These are phyloP conservation scores for Eimeria praecox DNA, from an alignment of 169 alveolate species.

Conservation along the genomic window DNA sequence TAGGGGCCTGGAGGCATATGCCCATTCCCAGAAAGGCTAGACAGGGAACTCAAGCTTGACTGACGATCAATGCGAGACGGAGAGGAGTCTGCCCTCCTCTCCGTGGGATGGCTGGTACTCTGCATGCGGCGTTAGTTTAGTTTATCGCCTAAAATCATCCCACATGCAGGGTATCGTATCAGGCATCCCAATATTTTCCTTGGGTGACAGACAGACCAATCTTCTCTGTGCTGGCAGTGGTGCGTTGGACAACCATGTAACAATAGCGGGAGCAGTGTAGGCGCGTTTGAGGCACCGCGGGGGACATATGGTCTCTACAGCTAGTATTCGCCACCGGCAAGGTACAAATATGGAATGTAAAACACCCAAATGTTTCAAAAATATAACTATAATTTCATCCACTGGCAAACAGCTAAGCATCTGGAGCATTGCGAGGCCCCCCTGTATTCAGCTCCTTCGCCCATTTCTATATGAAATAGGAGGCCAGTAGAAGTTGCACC, in stretches of 20 bases:
- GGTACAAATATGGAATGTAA: neutral
- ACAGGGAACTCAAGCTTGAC: neutral
- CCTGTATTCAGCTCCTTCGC: neutral
- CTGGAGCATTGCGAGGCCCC: neutral
- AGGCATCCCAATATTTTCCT: neutral
- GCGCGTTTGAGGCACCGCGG: neutral
- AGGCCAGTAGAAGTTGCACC: slow-evolving; percentile 2
- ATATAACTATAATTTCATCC: neutral
- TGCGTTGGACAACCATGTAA: neutral
- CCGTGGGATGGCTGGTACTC: neutral
- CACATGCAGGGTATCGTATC: no score
- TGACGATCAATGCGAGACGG: neutral
- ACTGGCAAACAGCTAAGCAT: neutral
- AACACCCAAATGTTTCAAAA: neutral
- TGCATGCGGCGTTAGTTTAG: no score
- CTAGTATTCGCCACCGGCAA: neutral
- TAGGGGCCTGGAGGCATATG: neutral
- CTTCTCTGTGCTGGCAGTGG: neutral
- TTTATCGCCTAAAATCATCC: no score
- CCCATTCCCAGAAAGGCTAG: neutral
- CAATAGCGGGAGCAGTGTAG: neutral
- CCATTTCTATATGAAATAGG: neutral
- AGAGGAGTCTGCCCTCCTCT: neutral
- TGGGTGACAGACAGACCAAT: neutral
- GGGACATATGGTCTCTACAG: neutral